Evolutionary conservation across 306 rosid species (phyloP), one percentile per base, ranked within the genome.

Genomic region (Oxytropis ochrocephala): DNA sequence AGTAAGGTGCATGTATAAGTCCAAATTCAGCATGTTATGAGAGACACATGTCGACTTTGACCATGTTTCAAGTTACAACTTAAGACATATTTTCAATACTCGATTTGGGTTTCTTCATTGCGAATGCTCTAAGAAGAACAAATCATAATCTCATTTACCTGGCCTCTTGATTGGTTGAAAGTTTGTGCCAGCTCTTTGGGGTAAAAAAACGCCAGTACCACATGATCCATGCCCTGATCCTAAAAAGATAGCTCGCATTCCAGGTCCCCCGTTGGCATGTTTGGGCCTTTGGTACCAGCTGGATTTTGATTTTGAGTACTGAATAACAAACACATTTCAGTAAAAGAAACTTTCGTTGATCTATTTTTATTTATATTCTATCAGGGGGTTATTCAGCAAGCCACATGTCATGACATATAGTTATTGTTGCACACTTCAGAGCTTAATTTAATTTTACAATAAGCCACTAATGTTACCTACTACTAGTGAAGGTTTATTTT

Each of bases 171-270:
- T 78, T 70, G 83, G 76, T 60, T 75, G 78, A 67, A 61, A 63
- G 60, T 73, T 76, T 73, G 82, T 16, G 80, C 76, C 85, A 9
- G 78, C 59, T 44, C 69, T 59, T 21, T 85, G 95, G 7, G 98
- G 98, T 69, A 92, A 89, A 75, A 89, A 92, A 13, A 92, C 92
- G 21, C 98, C 95, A 4, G 96, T 89, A 39, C 98, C 98, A 46
- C 88, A 60, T 11, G 89, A 82, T 64, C 64, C 78, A 55, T 71
- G 75, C 60, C 71, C 57, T 4, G 87, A 82, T 67, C 78, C 93
- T 36, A 92, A 67, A 77, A 92, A 92, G 16, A 89, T 63, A 7
- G 87, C 96, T 80, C 83, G 88, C 96, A 92, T 88, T 79, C 96
- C 96, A 36, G 70, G 75, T 60, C 96, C 95, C 42, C 83, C 85